phyloP scores from a whole-genome alignment of 2,329 filamentous ascomycete species.

The Dichotomopilus funicola region DNA sequence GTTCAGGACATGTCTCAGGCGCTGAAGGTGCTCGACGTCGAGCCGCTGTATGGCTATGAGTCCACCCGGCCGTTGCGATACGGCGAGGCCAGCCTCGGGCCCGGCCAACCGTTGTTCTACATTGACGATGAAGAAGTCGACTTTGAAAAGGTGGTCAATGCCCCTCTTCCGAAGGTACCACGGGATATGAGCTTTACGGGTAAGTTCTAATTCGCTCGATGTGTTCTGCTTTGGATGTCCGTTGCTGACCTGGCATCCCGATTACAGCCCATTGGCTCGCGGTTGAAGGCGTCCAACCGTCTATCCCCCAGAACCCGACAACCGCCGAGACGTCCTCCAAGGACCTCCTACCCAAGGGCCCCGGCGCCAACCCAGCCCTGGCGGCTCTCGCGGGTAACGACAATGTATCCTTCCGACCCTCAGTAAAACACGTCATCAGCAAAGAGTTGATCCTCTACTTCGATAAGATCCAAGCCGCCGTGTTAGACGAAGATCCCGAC shows the following conservation, averaged over 20 bases:
- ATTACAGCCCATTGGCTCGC: constrained; percentile 85
- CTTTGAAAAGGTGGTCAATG: constrained; percentile 98
- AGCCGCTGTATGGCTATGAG: constrained; percentile 95
- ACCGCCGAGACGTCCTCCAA: constrained; percentile 74
- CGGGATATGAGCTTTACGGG: constrained; percentile 88
- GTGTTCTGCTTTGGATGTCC: not conserved
- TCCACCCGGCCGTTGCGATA: constrained; percentile 82
- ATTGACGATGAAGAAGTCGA: constrained; percentile 98
- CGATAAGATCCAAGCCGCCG: constrained; percentile 83
- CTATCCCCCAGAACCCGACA: constrained; percentile 93
- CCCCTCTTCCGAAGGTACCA: constrained; percentile 87
- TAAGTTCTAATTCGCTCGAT: constrained; percentile 35
- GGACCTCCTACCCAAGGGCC: constrained; percentile 83
- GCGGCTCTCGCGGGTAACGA: constrained; percentile 79
- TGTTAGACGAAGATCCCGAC: constrained; percentile 82
- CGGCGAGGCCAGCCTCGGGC: constrained; percentile 87
- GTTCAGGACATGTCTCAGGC: constrained; percentile 88
- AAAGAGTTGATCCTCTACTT: constrained; percentile 97
- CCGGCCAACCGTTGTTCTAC: constrained; percentile 91
- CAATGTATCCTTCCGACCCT: constrained; percentile 74
- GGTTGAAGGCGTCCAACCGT: constrained; percentile 93
- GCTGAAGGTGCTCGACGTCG: constrained; percentile 78
- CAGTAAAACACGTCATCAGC: constrained; percentile 92
- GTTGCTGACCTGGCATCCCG: constrained; percentile 7
- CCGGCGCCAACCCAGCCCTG: constrained; percentile 77